Evolutionary conservation across 1,284 basidiomycete genomes (phyloP).

Genomic region (Ganoderma lucidum): DNA sequence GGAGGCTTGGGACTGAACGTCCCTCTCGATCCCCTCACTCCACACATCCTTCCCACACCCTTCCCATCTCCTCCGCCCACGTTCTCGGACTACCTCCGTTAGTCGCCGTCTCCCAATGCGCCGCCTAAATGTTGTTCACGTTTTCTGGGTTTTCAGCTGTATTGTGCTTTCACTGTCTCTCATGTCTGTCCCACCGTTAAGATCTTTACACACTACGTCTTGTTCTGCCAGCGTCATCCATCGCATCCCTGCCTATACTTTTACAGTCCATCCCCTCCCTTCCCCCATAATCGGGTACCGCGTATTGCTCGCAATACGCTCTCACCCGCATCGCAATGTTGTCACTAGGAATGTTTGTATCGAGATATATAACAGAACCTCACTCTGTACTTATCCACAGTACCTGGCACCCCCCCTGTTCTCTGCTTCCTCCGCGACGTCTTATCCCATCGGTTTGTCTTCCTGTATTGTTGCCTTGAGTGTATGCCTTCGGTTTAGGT

Average conservation of each 20-base stretch:
- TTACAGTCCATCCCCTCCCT: constrained; percentile 2
- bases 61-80: constrained; percentile 9
- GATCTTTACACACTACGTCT: constrained; percentile 1
- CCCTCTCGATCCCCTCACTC: no score
- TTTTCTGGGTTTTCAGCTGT: constrained; percentile 27
- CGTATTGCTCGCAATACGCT: neutral
- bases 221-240: neutral
- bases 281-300: constrained; percentile 2
- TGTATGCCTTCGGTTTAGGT: neutral
- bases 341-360: constrained; percentile 30
- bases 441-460: neutral
- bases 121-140: constrained; percentile 9
- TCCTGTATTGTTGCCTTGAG: neutral
- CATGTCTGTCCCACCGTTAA: constrained; percentile 4
- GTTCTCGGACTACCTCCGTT: constrained; percentile 20
- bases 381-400: constrained; percentile 16
- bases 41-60: neutral
- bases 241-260: neutral
- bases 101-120: constrained; percentile 22
- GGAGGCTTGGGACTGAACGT: constrained; percentile 74
- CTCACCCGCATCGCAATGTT: constrained; percentile 26
- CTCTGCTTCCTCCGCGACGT: no score
- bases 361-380: constrained; percentile 24
- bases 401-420: neutral
- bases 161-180: constrained; percentile 26